These are phyloP conservation scores for Anethum foeniculum DNA, from an alignment of 140 eudicot genomes.

Conservation along the genomic window DNA sequence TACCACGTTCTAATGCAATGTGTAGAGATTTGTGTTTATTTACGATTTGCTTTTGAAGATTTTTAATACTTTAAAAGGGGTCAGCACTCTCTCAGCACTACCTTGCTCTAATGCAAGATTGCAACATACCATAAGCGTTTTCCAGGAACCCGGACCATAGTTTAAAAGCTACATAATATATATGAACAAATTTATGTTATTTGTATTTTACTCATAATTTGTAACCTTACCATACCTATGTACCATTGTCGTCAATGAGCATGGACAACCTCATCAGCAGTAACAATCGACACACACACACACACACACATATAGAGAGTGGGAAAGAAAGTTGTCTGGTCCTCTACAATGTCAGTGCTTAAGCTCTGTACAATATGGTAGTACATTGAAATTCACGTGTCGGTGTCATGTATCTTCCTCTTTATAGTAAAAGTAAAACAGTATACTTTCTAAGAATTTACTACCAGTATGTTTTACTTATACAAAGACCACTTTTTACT, in stretches of 20 bases:
- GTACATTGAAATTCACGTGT: not conserved
- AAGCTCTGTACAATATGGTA: not conserved
- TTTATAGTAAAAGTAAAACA: not conserved
- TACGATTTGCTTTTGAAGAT: not conserved
- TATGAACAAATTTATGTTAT: not conserved
- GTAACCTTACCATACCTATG: not conserved
- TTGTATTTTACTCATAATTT: not conserved
- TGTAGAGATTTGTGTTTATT: not conserved
- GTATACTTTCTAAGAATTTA: not conserved
- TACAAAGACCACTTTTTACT: not conserved
- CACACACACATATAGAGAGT: not conserved
- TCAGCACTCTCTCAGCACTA: too few relatives aligned
- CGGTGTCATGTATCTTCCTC: not conserved
- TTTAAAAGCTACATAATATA: too few relatives aligned
- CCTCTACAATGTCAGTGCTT: not conserved
- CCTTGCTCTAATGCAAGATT: too few relatives aligned
- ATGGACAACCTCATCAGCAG: not conserved
- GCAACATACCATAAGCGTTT: too few relatives aligned
- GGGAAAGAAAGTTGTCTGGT: not conserved
- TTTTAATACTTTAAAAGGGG: too few relatives aligned
- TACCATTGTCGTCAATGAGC: not conserved
- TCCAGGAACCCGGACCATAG: too few relatives aligned
- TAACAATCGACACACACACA: not conserved
- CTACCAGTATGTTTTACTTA: not conserved
- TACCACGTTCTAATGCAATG: too few relatives aligned